Evolutionary conservation across 2,329 filamentous ascomycete species (phyloP), one percentile per base, ranked within the genome.

Genomic region (Aspergillus ochraceoroseus): DNA sequence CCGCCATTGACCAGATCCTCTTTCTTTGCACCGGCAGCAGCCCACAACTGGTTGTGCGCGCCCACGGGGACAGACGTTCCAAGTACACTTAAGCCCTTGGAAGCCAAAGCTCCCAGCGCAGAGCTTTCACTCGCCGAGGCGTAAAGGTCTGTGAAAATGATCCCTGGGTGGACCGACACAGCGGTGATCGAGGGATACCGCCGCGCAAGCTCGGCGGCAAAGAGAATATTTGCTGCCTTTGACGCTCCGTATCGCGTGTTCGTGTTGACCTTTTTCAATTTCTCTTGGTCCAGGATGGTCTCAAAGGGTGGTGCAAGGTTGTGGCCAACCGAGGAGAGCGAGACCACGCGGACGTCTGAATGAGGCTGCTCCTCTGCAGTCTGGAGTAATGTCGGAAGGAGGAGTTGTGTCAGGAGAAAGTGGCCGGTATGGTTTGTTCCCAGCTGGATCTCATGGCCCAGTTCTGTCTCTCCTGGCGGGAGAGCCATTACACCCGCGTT

Each of bases 391-490:
- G 46, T 25, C 3, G 47, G 51, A 3, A 52, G 41, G 8, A 47
- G 32, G 17, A 34, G 44, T 9, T 19, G 38, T 22, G 49, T 43
- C 8, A 75, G 57, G 2, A 71, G 61, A 4, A 71, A 68, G 37
- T 74, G 71, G 11, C 71, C 71, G 26, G 75, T 48, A 50, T 75
- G 70, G 41, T 76, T 76, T 2, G 65, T 70, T 1, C 66, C 70
- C 43, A 75, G 72, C 43, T 73, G 67, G 7, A 68, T 47, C 49
- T 76, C 73, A 42, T 72, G 75, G 9, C 71, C 71, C 12, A 75
- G 67, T 17, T 55, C 51, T 4, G 69, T 71, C 6, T 66, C 47
- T 2, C 44, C 59, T 0, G 65, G 56, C 3, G 67, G 60, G 12
- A 47, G 49, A 0, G 61, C 65, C 64, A 73, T 70, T 23, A 72